Base-by-base conservation (phyloP, 2,329 filamentous ascomycete genomes). In the Nigrograna mackinnonii region DNA sequence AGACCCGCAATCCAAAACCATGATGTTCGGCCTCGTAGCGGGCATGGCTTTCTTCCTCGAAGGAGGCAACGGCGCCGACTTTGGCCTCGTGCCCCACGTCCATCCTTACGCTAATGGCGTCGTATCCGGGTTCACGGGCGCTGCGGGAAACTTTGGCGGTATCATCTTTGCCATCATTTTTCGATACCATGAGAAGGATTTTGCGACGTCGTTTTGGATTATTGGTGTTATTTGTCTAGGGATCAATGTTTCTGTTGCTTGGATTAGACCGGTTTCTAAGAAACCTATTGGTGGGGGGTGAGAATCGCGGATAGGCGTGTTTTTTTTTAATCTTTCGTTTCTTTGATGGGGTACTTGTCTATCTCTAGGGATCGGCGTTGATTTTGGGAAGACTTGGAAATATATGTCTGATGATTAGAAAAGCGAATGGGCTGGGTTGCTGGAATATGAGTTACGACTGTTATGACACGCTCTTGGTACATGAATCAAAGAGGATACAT, bases 101-200 rank as follows among this genome's bases (percentile, higher is more conserved):
- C 86, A 91, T 67, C 88, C 89, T 0, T 79, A 78, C 47, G 87
- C 89, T 41, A 95, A 95, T 64, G 91, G 89, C 32, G 73, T 82
- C 37, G 79, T 95, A 3, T 86, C 84, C 1, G 90, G 90, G 4
- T 73, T 87, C 21, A 86, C 88, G 0, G 90, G 91, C 3, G 89
- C 86, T 0, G 75, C 79, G n/a, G 90, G 91, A 1, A 96, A 95
- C 57, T 66, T 95, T 5, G 91, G 91, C 1, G 91, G 91, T 4
- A 83, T 95, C 32, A 64, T 94, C 21, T 95, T 92, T 59, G 85
- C 89, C 12, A 80, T 94, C 58, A 80, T 89, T 57, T 95, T 91
- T 73, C 74, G 89, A 36, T 92, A 91, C 66, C 74, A 79, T 33
- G 84, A 82, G 2, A 79, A 71, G 9, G 69, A 85, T 55, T 94